Evolutionary conservation across 23 red algal species (phyloP).

Genomic region (Agarophyton chilense): DNA sequence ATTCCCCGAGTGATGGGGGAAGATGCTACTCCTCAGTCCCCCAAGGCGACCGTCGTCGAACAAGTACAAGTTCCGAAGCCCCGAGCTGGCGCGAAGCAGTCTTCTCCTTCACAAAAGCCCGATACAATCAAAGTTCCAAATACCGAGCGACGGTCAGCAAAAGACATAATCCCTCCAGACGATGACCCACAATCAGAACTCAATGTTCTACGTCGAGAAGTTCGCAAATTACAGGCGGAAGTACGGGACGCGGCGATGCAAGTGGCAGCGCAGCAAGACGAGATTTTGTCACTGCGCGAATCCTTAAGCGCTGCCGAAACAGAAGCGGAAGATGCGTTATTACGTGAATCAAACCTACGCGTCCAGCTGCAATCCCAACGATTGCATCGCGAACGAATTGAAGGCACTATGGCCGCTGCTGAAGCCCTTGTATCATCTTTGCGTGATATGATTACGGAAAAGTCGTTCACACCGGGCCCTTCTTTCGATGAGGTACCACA

Average conservation of each 20-base stretch:
- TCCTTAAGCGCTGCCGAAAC: conserved; percentile 28
- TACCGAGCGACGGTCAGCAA: not conserved
- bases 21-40: not conserved
- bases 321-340: conserved; percentile 20
- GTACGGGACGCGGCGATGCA: conserved; percentile 49
- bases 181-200: conserved; percentile 61
- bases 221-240: conserved; percentile 46
- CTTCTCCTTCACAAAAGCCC: not conserved
- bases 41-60: not conserved
- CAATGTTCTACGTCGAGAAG: conserved; percentile 59
- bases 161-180: not conserved
- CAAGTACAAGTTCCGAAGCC: not conserved
- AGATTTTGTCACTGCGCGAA: conserved; percentile 25
- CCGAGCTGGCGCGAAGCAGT: not conserved
- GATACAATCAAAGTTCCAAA: not conserved
- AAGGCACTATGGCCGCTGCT: conserved; percentile 55
- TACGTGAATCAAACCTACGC: conserved; percentile 34
- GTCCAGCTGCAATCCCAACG: conserved; percentile 30
- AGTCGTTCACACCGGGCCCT: not conserved
- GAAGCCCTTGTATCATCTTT: conserved; percentile 53
- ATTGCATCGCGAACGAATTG: conserved; percentile 34
- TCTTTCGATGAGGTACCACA: not conserved
- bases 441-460: conserved; percentile 45
- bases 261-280: conserved; percentile 57
- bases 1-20: not conserved